A percentile compares a stretch with the other conserved stretches of the same genome.
Evolutionary conservation across 768 basidiomycete genomes (phyloP).

Genomic region (Clathrus columnatus): DNA sequence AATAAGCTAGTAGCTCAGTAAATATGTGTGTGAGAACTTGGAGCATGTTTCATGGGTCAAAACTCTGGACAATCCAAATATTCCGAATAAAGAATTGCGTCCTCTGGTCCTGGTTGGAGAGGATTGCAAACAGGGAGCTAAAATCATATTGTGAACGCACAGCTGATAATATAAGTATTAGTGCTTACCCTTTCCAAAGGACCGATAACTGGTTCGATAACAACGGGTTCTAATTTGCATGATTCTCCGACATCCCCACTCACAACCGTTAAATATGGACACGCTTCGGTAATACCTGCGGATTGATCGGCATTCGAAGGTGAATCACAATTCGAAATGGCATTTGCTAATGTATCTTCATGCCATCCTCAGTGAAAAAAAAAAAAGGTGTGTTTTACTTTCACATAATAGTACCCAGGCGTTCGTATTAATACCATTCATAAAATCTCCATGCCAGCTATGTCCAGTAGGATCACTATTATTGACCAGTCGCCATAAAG

Average conservation of each 20-base stretch:
- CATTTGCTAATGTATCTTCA: background rate
- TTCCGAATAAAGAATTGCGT: conserved; percentile 28
- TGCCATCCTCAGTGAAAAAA: background rate
- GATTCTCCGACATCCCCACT: conserved; percentile 19
- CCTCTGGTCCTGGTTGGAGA: conserved; percentile 29
- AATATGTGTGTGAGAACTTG: no score
- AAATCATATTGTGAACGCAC: conserved; percentile 11
- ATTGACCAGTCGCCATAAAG: background rate
- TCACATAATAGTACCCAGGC: no score
- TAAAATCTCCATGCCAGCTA: conserved; percentile 14
- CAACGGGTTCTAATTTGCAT: conserved; percentile 27
- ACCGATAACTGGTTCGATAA: conserved; percentile 17
- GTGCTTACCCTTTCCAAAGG: conserved; percentile 14
- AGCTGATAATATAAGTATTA: conserved; percentile 18
- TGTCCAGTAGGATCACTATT: conserved; percentile 10
- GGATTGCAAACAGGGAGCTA: conserved; percentile 29
- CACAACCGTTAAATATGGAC: conserved; percentile 30
- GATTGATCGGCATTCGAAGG: conserved; percentile 12
- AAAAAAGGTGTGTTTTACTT: no score
- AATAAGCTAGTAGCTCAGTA: no score
- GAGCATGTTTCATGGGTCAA: no score
- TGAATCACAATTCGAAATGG: conserved; percentile 15
- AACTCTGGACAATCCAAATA: no score
- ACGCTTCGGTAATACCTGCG: conserved; percentile 30
- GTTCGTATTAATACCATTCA: background rate